These are phyloP conservation scores for Porogramme epimiltina DNA, from an alignment of 1,284 basidiomycete species.

Conservation along the genomic window DNA sequence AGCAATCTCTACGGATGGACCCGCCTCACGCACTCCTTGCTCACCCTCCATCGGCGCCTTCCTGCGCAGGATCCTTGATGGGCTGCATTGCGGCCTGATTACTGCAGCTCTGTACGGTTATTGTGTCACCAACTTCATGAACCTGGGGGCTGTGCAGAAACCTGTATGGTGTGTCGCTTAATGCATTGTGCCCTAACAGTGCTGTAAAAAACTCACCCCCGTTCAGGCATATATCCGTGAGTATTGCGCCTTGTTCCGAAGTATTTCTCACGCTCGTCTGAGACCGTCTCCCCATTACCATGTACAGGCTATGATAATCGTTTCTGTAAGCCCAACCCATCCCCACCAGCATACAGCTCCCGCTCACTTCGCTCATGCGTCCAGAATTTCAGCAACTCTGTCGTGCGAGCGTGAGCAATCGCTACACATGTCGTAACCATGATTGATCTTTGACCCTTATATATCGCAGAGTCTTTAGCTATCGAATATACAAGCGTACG, in stretches of 20 bases:
- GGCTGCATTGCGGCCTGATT: constrained; percentile 21
- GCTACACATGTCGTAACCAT: too few relatives aligned
- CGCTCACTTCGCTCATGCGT: background rate
- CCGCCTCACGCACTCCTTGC: too few relatives aligned
- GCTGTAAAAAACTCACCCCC: too few relatives aligned
- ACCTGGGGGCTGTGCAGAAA: constrained; percentile 12
- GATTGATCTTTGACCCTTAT: too few relatives aligned
- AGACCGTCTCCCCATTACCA: background rate
- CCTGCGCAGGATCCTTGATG: constrained; percentile 21
- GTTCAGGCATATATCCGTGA: constrained; percentile 21
- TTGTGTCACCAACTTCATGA: constrained; percentile 21
- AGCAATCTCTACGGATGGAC: too few relatives aligned
- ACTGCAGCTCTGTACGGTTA: constrained; percentile 25
- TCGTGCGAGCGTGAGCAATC: constrained; percentile 23
- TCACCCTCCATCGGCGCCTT: too few relatives aligned
- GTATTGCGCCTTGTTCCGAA: too few relatives aligned
- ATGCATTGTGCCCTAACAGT: too few relatives aligned
- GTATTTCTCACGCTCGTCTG: too few relatives aligned
- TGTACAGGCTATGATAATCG: constrained; percentile 24
- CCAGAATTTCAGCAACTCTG: constrained; percentile 25
- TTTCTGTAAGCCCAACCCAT: constrained; percentile 15
- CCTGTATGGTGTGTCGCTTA: constrained; percentile 21
- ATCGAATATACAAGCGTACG: constrained; percentile 22
- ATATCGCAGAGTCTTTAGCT: constrained; percentile 18
- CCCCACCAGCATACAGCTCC: background rate